Evolutionary conservation across 805 yeast species (phyloP).

Genomic region (Zygosaccharomyces bisporus): DNA sequence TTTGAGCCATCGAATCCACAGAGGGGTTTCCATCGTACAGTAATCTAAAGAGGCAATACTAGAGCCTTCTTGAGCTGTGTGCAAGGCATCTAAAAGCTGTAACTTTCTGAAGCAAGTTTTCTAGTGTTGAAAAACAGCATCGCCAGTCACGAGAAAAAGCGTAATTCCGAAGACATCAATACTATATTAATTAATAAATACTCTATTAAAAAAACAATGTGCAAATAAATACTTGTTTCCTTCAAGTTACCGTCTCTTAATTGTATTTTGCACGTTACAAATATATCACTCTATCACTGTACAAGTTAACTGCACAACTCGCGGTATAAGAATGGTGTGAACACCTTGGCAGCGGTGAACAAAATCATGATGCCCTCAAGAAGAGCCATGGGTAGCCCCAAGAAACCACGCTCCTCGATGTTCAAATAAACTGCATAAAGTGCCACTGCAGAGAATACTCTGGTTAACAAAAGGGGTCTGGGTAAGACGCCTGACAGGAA

Average conservation of each 20-base stretch:
- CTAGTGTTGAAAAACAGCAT: slow-evolving; percentile 1
- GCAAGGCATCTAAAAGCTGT: neutral
- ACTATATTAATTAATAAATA: slow-evolving; percentile 10
- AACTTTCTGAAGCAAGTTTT: neutral
- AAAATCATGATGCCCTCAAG: slow-evolving; percentile 65
- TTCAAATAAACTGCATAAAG: slow-evolving; percentile 74
- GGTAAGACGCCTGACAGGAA: slow-evolving; percentile 80
- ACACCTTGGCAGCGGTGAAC: slow-evolving; percentile 69
- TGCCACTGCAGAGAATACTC: slow-evolving; percentile 89
- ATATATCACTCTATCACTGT: neutral
- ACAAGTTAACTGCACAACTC: slow-evolving; percentile 40
- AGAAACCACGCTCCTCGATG: slow-evolving; percentile 58
- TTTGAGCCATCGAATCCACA: slow-evolving; percentile 58
- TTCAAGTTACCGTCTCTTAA: neutral
- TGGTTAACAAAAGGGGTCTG: slow-evolving; percentile 66
- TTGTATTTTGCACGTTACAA: neutral
- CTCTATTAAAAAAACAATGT: neutral
- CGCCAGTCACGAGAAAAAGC: neutral
- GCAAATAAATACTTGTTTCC: neutral
- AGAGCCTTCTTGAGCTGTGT: no score
- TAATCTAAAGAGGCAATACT: no score
- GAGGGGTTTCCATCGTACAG: slow-evolving; percentile 39
- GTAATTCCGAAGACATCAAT: neutral
- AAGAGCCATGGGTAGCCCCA: slow-evolving; percentile 67
- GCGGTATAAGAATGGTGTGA: slow-evolving; percentile 69